Evolutionary conservation across 108 stramenopile species (phyloP).

Genomic region (Cyclotella choctawhatcheeana): DNA sequence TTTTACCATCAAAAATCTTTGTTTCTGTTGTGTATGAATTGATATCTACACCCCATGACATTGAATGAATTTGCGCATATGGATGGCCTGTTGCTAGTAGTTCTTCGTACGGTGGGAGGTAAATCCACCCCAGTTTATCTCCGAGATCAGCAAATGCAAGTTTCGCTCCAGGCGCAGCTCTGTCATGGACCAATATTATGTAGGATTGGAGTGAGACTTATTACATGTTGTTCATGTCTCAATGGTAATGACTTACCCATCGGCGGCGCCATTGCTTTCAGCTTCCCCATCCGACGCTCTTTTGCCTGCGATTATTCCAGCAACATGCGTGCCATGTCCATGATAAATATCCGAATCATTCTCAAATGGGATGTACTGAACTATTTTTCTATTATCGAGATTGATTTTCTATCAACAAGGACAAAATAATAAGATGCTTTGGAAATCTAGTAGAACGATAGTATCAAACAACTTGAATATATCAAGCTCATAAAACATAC

Average conservation of each 20-base stretch:
- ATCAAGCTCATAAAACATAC: slow-evolving; percentile 4
- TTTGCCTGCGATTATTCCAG: slow-evolving; percentile 40
- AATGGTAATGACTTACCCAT: slow-evolving; percentile 36
- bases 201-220: background rate
- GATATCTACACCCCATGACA: slow-evolving; percentile 44
- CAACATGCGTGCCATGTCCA: slow-evolving; percentile 53
- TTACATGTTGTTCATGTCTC: background rate
- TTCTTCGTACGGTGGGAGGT: slow-evolving; percentile 29
- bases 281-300: background rate
- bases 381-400: slow-evolving; percentile 1
- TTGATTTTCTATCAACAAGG: background rate
- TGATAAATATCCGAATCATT: slow-evolving; percentile 19
- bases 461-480: too few species aligned
- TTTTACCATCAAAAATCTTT: slow-evolving; percentile 33
- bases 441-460: too few species aligned
- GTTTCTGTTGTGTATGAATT: slow-evolving; percentile 38
- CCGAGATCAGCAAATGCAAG: slow-evolving; percentile 48
- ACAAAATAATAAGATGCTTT: background rate
- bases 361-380: slow-evolving; percentile 13
- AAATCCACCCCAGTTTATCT: slow-evolving; percentile 18
- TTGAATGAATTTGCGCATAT: slow-evolving; percentile 50
- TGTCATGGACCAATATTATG: background rate
- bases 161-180: slow-evolving; percentile 35
- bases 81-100: slow-evolving; percentile 27
- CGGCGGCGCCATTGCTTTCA: slow-evolving; percentile 22